Evolutionary conservation across 768 basidiomycete species (phyloP).

Genomic region (Tephrocybe rancida): DNA sequence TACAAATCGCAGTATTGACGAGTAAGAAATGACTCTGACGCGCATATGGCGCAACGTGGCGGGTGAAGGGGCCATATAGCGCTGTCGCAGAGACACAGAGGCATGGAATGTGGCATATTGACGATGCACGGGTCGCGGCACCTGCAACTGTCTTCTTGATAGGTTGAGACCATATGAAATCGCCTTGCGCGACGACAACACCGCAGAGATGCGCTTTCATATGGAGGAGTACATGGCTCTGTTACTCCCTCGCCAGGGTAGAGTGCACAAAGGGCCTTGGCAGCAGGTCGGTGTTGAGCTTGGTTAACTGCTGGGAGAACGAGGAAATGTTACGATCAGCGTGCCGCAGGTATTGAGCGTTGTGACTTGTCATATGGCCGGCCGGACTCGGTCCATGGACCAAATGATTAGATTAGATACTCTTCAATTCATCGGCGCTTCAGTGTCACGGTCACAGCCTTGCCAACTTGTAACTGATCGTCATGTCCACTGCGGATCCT

Average conservation of each 20-base stretch:
- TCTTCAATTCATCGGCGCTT: too few species aligned
- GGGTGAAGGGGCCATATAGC: conserved; percentile 44
- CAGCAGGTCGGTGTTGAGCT: background rate
- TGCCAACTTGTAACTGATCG: too few species aligned
- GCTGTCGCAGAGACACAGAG: conserved; percentile 52
- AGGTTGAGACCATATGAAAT: conserved; percentile 56
- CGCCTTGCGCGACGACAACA: conserved; percentile 39
- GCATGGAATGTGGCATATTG: conserved; percentile 61
- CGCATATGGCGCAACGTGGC: conserved; percentile 65
- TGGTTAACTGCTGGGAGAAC: background rate
- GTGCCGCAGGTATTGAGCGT: too few species aligned
- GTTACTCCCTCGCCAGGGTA: background rate
- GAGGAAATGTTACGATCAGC: too few species aligned
- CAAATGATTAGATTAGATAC: too few species aligned
- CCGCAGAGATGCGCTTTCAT: conserved; percentile 16
- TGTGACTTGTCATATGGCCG: too few species aligned
- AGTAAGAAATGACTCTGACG: conserved; percentile 79
- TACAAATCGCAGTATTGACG: conserved; percentile 87
- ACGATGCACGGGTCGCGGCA: conserved; percentile 50
- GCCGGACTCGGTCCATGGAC: too few species aligned
- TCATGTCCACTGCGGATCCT: too few species aligned
- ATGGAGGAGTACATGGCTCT: conserved; percentile 19
- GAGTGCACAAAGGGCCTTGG: background rate
- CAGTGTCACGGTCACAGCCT: too few species aligned
- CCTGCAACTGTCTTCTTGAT: conserved; percentile 34